Evolutionary conservation across 257 asterid genomes (phyloP), one percentile per base, ranked within the genome.

Genomic region (Mitragyna speciosa): DNA sequence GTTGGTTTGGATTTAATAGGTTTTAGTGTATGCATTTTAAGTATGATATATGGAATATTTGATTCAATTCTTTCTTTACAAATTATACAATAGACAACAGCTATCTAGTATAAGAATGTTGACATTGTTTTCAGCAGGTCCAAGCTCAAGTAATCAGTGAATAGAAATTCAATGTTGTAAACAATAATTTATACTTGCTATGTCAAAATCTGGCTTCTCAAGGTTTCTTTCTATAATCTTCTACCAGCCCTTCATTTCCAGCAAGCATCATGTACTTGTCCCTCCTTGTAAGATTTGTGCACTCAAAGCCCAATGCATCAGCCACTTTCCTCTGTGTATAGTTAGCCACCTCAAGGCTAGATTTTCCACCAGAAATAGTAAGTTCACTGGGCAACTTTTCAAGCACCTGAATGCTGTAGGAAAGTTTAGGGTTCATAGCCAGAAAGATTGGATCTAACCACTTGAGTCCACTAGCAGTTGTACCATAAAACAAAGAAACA

Each of bases 241-340:
- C 70, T 12, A 93, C 97, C 0, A 92, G 77, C 15, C 99, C 99
- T 82, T 95, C 98, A 83, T 93, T 95, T 45, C 99, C 99, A 14
- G 98, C 97, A 22, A 95, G 84, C 94, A 93, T 95, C 90, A 93
- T 81, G 79, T 95, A 95, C 96, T 95, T 95, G 63, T 95, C 97
- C 85, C 89, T 90, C 73, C 99, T 93, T 14, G 99, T 95, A 28
- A 92, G 71, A 67, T 26, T 71, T 0, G 99, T 95, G 82, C 98
- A 93, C 79, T 92, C 91, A 78, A 95, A 95, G 20, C 99, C 99
- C 85, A 95, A 83, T 6, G 97, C 99, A 47, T 79, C 81, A 0
- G 81, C 98, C 77, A 95, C 30, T 36, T 88, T 76, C 41, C 76
- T 89, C 87, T 95, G 99, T 58, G 92, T 86, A n/a, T 90, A 84